Evolutionary conservation across 352 stramenopile genomes (phyloP).

Genomic region (Globisporangium ultimum): DNA sequence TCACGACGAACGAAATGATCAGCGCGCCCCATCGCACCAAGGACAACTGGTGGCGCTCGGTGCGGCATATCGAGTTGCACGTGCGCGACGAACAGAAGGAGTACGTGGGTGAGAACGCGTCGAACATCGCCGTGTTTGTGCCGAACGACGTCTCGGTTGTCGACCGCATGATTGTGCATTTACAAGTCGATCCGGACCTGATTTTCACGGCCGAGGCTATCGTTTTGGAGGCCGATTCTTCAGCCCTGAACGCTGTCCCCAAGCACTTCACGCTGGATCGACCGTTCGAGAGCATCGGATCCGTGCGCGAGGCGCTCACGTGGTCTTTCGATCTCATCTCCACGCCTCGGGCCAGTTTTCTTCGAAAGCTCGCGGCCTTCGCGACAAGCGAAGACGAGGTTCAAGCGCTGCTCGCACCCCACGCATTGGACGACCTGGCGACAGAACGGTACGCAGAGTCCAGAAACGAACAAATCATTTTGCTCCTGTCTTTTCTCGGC

Average conservation of each 20-base stretch:
- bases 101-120: slow-evolving; percentile 51
- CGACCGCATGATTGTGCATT: slow-evolving; percentile 40
- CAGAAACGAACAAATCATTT: no score
- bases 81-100: slow-evolving; percentile 44
- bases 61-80: slow-evolving; percentile 66
- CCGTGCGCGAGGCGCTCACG: slow-evolving; percentile 59
- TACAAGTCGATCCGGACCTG: slow-evolving; percentile 54
- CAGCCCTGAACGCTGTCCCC: slow-evolving; percentile 4
- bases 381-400: slow-evolving; percentile 54
- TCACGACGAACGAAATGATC: slow-evolving; percentile 58
- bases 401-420: slow-evolving; percentile 35
- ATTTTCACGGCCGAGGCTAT: slow-evolving; percentile 37
- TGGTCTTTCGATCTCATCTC: slow-evolving; percentile 78
- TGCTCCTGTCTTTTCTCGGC: no score
- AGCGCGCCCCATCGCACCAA: slow-evolving; percentile 49
- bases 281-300: slow-evolving; percentile 57
- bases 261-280: slow-evolving; percentile 17
- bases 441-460: slow-evolving; percentile 27
- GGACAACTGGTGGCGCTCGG: slow-evolving; percentile 53
- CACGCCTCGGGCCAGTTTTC: slow-evolving; percentile 52
- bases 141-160: slow-evolving; percentile 54
- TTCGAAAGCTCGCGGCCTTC: slow-evolving; percentile 58
- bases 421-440: slow-evolving; percentile 43
- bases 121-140: slow-evolving; percentile 79
- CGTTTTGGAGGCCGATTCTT: background rate